Evolutionary conservation across 306 rosid species (phyloP).

Genomic region (Sesbania bispinosa): DNA sequence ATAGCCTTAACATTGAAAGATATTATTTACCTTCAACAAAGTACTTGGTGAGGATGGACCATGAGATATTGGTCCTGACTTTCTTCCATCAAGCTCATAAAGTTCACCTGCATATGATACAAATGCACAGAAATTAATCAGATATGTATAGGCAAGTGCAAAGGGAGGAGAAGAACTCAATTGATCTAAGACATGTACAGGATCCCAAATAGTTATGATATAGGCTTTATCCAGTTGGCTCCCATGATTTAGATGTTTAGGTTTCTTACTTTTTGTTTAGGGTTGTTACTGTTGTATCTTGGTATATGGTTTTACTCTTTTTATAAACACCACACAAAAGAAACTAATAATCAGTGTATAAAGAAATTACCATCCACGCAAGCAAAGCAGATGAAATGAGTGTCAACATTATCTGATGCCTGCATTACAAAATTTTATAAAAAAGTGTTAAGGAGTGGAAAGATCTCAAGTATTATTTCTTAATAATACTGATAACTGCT

Average conservation of each 20-base stretch:
- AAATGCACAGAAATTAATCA: background rate
- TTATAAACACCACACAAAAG: background rate
- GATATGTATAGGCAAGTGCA: background rate
- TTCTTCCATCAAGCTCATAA: slow-evolving; percentile 93
- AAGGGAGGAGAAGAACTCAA: background rate
- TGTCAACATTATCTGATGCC: slow-evolving; percentile 63
- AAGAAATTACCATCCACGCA: slow-evolving; percentile 64
- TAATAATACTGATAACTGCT: no score
- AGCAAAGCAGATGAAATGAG: slow-evolving; percentile 86
- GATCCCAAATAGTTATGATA: background rate
- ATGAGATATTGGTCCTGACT: slow-evolving; percentile 68
- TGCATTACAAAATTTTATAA: slow-evolving; percentile 29
- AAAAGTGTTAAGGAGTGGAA: background rate
- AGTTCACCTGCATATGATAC: slow-evolving; percentile 49
- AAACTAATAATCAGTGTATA: background rate
- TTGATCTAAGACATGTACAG: background rate
- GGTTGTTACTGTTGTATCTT: background rate
- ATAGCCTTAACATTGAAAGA: background rate
- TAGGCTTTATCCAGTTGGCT: background rate
- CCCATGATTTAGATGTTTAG: background rate
- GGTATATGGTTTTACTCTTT: background rate
- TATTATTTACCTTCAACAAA: slow-evolving; percentile 55
- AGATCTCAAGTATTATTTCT: no score
- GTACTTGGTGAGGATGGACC: slow-evolving; percentile 67
- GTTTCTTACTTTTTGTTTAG: background rate